Percentiles rank a stretch among this genome's conserved stretches.
phyloP scores from a whole-genome alignment of 2,329 filamentous ascomycete species.

The Colletotrichum musicola region DNA sequence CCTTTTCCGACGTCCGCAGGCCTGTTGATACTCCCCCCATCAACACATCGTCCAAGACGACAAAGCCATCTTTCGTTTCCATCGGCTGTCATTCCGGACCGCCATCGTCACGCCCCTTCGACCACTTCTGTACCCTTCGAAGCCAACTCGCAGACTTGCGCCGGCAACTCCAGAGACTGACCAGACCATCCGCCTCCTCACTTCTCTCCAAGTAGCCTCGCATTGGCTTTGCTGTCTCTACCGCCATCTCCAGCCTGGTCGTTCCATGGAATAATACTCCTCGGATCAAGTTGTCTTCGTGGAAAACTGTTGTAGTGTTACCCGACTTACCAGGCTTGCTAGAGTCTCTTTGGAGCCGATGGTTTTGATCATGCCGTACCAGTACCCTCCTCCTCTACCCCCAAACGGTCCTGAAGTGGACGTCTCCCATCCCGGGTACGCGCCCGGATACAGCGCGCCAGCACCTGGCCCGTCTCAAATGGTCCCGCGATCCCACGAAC shows the following conservation, averaged over 20 bases:
- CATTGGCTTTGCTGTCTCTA: neutral
- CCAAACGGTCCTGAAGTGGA: slow-evolving; percentile 57
- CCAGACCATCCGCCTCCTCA: neutral
- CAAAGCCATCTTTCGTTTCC: neutral
- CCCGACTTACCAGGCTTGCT: slow-evolving; percentile 45
- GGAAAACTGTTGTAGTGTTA: slow-evolving; percentile 45
- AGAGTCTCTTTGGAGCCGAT: slow-evolving; percentile 46
- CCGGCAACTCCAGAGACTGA: neutral
- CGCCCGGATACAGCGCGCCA: slow-evolving; percentile 49
- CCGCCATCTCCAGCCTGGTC: neutral
- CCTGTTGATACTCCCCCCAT: slow-evolving; percentile 11
- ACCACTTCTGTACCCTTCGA: neutral
- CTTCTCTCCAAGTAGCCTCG: neutral
- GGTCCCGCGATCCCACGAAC: slow-evolving; percentile 24
- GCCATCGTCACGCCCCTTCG: neutral
- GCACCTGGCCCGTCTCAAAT: slow-evolving; percentile 40
- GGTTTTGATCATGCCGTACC: slow-evolving; percentile 63
- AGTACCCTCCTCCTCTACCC: slow-evolving; percentile 59
- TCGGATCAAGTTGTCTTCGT: slow-evolving; percentile 46
- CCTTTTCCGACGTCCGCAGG: neutral
- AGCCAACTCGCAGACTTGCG: neutral
- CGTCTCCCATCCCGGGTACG: slow-evolving; percentile 54
- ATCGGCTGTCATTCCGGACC: neutral
- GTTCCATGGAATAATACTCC: neutral
- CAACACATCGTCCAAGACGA: neutral